phyloP scores from a whole-genome alignment of 495 filamentous ascomycete species.

The Peziza echinospora region DNA sequence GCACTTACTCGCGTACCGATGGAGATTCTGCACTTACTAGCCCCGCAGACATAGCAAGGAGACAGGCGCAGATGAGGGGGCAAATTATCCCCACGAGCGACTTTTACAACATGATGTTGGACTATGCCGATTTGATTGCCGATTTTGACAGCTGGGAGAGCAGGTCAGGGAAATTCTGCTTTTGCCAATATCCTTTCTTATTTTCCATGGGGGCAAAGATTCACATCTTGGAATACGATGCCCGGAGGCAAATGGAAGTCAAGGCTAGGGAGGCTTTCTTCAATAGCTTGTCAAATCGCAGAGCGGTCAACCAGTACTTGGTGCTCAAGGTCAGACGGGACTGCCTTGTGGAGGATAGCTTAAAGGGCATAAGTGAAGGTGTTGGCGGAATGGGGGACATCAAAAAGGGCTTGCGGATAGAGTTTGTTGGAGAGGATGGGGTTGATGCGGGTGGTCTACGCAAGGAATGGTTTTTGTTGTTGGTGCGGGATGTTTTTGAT shows the following conservation, averaged over 20 bases:
- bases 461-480: constrained; percentile 89
- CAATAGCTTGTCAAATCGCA: constrained; percentile 55
- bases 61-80: constrained; percentile 30
- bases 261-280: constrained; percentile 85
- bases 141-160: constrained; percentile 85
- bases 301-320: constrained; percentile 58
- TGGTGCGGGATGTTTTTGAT: constrained; percentile 82
- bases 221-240: constrained; percentile 76
- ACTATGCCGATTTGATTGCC: constrained; percentile 64
- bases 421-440: constrained; percentile 76
- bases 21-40: constrained; percentile 2
- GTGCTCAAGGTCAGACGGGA: constrained; percentile 61
- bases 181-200: constrained; percentile 89
- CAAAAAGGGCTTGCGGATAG: constrained; percentile 78
- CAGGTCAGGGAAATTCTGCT: constrained; percentile 52
- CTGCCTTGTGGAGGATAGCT: constrained; percentile 77
- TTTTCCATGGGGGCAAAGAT: constrained; percentile 89
- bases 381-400: constrained; percentile 72
- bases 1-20: not conserved
- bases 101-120: constrained; percentile 73
- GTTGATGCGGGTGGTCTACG: constrained; percentile 78
- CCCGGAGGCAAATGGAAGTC: constrained; percentile 73
- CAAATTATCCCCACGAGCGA: constrained; percentile 55
- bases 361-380: constrained; percentile 69
- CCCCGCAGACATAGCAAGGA: constrained; percentile 20